Evolutionary conservation across 176 grass and related monocot species (phyloP).

Genomic region (Aegilops tauschii): DNA sequence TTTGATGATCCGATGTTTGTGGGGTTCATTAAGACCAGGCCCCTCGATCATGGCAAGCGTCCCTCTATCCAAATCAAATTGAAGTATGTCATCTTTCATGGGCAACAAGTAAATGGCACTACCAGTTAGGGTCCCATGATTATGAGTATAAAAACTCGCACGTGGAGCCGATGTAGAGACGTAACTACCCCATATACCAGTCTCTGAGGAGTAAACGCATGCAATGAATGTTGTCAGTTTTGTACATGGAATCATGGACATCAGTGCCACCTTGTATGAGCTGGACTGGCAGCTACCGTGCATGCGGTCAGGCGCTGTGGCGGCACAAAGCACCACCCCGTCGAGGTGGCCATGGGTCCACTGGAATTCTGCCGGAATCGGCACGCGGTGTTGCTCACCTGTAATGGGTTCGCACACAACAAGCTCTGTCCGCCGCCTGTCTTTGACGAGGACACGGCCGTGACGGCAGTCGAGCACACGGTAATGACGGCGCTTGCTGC

Average conservation of each 20-base stretch:
- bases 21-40: neutral
- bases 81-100: neutral
- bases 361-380: neutral
- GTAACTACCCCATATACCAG: neutral
- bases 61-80: neutral
- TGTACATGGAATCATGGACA: neutral
- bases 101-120: neutral
- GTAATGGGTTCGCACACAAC: neutral
- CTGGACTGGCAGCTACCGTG: neutral
- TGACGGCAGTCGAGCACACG: neutral
- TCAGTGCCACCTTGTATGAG: neutral
- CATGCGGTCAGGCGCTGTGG: neutral
- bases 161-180: neutral
- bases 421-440: neutral
- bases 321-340: neutral
- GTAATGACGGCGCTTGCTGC: rapidly evolving
- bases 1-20: neutral
- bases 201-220: neutral
- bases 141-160: no score
- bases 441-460: neutral
- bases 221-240: neutral
- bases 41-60: neutral
- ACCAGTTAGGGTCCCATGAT: neutral
- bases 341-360: neutral
- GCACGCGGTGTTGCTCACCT: neutral